A percentile compares a stretch with the other conserved stretches of the same genome.
These are phyloP conservation scores for Hyphodiscus hymeniophilus DNA, from an alignment of 495 filamentous ascomycete species.

Conservation along the genomic window DNA sequence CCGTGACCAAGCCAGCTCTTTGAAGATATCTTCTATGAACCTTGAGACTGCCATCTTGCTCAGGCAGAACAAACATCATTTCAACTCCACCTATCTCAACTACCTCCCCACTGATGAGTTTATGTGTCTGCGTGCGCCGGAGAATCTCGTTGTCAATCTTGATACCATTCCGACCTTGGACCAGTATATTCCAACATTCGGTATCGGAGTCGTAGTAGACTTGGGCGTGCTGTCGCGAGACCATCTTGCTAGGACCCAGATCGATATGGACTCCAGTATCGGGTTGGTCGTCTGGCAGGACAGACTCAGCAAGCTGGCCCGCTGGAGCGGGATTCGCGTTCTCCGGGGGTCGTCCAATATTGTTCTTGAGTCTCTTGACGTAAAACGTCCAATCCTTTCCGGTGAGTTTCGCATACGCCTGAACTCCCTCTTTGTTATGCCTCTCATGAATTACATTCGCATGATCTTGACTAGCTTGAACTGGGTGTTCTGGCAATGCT, in stretches of 20 bases:
- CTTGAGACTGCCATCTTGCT: conserved; percentile 43
- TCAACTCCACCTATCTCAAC: conserved; percentile 85
- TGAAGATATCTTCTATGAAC: conserved; percentile 47
- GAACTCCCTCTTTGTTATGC: conserved; percentile 61
- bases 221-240: conserved; percentile 81
- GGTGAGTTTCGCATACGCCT: conserved; percentile 89
- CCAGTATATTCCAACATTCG: conserved; percentile 68
- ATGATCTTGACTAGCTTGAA: conserved; percentile 66
- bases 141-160: conserved; percentile 65
- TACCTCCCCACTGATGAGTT: conserved; percentile 74
- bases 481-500: conserved; percentile 44
- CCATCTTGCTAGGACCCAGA: conserved; percentile 83
- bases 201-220: conserved; percentile 69
- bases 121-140: conserved; percentile 52
- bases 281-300: conserved; percentile 10
- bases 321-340: conserved; percentile 23
- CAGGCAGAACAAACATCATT: conserved; percentile 96
- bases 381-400: conserved; percentile 94
- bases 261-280: conserved; percentile 69
- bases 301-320: conserved; percentile 17
- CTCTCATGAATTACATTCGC: conserved; percentile 62
- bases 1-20: conserved; percentile 34
- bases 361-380: conserved; percentile 67
- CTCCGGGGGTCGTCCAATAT: conserved; percentile 78
- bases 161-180: conserved; percentile 86